Percentiles rank a stretch among this genome's conserved stretches.
These are phyloP conservation scores for Diaporthe velutina DNA, from an alignment of 2,329 filamentous ascomycete genomes.

Conservation along the genomic window DNA sequence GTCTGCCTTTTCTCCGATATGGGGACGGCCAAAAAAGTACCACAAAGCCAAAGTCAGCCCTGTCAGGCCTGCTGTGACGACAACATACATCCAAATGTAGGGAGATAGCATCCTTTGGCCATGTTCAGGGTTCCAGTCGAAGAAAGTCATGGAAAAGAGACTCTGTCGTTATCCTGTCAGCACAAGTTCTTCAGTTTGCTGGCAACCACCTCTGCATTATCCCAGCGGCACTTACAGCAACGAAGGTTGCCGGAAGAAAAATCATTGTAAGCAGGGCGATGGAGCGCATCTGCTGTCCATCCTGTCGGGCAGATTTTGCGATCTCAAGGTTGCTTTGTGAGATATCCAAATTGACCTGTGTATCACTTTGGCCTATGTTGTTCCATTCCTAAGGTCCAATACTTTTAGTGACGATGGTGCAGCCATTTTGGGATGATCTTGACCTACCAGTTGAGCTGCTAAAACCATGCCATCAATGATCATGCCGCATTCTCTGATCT, in stretches of 20 bases:
- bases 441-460: conserved; percentile 4
- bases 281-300: conserved; percentile 3
- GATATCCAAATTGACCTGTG: background rate
- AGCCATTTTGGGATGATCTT: background rate
- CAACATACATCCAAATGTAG: conserved; percentile 7
- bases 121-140: background rate
- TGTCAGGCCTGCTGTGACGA: background rate
- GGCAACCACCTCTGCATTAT: rapidly evolving
- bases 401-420: background rate
- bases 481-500: background rate
- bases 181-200: too few species aligned
- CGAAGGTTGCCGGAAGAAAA: conserved; percentile 9
- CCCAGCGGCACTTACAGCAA: background rate
- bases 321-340: background rate
- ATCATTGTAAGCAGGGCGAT: conserved; percentile 3
- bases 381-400: background rate
- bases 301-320: background rate
- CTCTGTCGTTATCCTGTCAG: background rate
- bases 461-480: conserved; percentile 12
- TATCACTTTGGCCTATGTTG: background rate
- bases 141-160: conserved; percentile 6
- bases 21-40: background rate
- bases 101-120: background rate
- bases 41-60: background rate
- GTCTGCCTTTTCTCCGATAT: background rate